Conservation (phyloP, 2,329 filamentous ascomycete species). For the Sporothrix humicola region DNA sequence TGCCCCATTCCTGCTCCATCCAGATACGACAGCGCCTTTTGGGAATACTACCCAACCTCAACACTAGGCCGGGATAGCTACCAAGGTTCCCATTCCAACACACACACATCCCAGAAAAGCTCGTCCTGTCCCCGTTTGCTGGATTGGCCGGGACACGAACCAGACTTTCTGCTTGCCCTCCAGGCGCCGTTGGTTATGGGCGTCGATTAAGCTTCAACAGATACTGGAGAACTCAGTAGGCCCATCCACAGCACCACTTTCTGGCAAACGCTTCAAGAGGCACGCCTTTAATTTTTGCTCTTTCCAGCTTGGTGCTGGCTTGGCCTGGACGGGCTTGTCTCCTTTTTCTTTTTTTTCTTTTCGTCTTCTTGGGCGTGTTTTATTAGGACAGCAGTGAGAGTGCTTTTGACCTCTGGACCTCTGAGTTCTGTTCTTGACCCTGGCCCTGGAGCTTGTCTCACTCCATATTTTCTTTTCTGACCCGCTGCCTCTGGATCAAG, state of each 20-base stretch:
- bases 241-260: neutral
- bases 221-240: neutral
- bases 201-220: conserved; percentile 4
- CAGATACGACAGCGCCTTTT: conserved; percentile 21
- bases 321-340: neutral
- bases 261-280: neutral
- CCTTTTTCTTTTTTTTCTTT: neutral
- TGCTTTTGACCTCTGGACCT: neutral
- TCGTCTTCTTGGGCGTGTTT: neutral
- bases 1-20: neutral
- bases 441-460: neutral
- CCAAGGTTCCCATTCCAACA: conserved; percentile 20
- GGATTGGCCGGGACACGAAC: conserved; percentile 22
- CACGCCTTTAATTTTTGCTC: neutral
- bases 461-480: neutral
- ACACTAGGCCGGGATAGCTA: conserved; percentile 29
- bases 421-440: neutral
- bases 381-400: neutral
- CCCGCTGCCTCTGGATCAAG: neutral
- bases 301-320: neutral
- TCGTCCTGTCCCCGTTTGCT: conserved; percentile 18
- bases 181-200: neutral
- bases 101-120: conserved; percentile 16
- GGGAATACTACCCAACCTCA: conserved; percentile 27
- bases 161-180: neutral